phyloP scores from a whole-genome alignment of 805 yeast species.

The Phaffomyces opuntiae region DNA sequence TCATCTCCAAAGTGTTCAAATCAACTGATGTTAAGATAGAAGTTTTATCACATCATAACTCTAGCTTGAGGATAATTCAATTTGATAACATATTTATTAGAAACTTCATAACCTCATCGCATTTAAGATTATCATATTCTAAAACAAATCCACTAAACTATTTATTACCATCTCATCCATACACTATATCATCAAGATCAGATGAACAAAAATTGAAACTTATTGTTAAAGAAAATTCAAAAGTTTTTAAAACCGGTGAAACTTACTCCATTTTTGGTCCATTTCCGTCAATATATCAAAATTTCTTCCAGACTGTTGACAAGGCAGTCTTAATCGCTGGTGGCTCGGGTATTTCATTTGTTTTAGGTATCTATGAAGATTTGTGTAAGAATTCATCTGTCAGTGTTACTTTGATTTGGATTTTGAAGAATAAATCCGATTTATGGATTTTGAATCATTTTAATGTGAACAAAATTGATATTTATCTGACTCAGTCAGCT shows the following conservation, averaged over 20 bases:
- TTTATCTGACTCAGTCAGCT: slow-evolving; percentile 31
- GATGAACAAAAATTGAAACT: slow-evolving; percentile 35
- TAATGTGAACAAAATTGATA: slow-evolving; percentile 27
- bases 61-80: slow-evolving; percentile 19
- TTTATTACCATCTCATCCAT: slow-evolving; percentile 62
- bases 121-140: slow-evolving; percentile 41
- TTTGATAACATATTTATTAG: slow-evolving; percentile 21
- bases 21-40: slow-evolving; percentile 14
- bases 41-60: slow-evolving; percentile 13
- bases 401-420: slow-evolving; percentile 45
- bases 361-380: slow-evolving; percentile 43
- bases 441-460: slow-evolving; percentile 38
- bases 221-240: slow-evolving; percentile 36
- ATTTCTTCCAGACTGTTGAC: slow-evolving; percentile 41
- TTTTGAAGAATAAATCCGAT: slow-evolving; percentile 40
- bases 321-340: slow-evolving; percentile 54
- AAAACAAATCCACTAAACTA: slow-evolving; percentile 33
- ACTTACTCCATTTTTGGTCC: slow-evolving; percentile 35
- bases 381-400: slow-evolving; percentile 25
- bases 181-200: slow-evolving; percentile 45
- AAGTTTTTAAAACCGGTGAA: slow-evolving; percentile 26
- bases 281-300: slow-evolving; percentile 37
- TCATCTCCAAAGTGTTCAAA: slow-evolving; percentile 26
- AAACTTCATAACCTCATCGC: slow-evolving; percentile 46
- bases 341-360: slow-evolving; percentile 68